A percentile compares a stretch with the other conserved stretches of the same genome.
Conservation (phyloP, 163 green algal species). For the Chloromonas sp. region DNA sequence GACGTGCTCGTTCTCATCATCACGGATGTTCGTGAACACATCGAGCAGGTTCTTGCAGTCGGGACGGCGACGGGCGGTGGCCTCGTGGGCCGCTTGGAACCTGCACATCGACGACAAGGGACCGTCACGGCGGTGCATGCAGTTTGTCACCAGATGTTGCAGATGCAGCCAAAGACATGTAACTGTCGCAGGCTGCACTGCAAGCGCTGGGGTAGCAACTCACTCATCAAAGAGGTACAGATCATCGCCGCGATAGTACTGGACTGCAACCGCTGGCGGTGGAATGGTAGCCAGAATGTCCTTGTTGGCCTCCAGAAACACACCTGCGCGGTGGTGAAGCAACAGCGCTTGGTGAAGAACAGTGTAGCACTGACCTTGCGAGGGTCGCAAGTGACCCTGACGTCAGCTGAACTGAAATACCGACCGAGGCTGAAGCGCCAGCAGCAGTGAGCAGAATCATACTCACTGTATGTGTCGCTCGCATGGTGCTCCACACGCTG, state of each 20-base stretch:
- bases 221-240: conserved; percentile 46
- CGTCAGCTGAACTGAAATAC: too few species aligned
- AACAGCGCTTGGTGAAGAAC: too few species aligned
- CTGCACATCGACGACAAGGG: not conserved
- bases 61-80: conserved; percentile 32
- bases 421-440: too few species aligned
- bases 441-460: too few species aligned
- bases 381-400: too few species aligned
- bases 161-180: too few species aligned
- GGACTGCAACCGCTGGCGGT: conserved; percentile 72
- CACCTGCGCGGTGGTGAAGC: conserved; percentile 7
- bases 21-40: conserved; percentile 72
- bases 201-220: not conserved
- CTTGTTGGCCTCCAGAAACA: conserved; percentile 45
- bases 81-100: conserved; percentile 19
- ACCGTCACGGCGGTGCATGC: too few species aligned
- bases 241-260: conserved; percentile 82
- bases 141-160: too few species aligned
- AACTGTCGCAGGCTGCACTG: too few species aligned
- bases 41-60: conserved; percentile 79
- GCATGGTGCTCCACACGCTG: conserved; percentile 81
- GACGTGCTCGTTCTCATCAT: conserved; percentile 22
- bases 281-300: conserved; percentile 74
- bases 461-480: conserved; percentile 65
- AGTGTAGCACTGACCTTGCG: too few species aligned